Evolutionary conservation across 345 rosid species (phyloP).

Genomic region (Garcia nutans): DNA sequence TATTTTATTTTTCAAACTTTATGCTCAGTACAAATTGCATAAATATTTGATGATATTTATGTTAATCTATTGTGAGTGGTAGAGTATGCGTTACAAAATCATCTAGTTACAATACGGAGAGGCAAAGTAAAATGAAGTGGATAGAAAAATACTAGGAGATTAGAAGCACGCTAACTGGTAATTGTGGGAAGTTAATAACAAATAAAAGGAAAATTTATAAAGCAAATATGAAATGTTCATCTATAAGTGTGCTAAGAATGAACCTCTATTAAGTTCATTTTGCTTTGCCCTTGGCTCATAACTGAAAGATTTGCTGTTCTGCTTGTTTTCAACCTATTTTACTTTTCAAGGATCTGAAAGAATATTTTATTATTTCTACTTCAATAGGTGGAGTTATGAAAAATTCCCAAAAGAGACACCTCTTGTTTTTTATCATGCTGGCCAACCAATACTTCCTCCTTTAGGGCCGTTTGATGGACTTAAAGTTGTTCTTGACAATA

Average conservation of each 20-base stretch:
- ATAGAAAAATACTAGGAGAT: background rate
- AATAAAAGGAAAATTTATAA: background rate
- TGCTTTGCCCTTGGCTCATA: background rate
- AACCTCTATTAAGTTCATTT: background rate
- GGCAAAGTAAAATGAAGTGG: background rate
- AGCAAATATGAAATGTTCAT: background rate
- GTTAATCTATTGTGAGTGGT: background rate
- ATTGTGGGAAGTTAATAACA: background rate
- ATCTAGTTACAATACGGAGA: background rate
- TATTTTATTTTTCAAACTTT: too few species aligned
- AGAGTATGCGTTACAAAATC: background rate
- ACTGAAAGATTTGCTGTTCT: background rate
- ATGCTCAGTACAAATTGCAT: background rate
- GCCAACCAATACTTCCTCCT: conserved; percentile 67
- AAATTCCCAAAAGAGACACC: conserved; percentile 89
- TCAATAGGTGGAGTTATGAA: conserved; percentile 81
- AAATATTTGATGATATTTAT: background rate
- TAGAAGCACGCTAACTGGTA: background rate
- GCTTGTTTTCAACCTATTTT: background rate
- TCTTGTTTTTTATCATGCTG: conserved; percentile 69
- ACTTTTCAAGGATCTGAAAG: background rate
- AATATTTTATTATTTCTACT: conserved; percentile 11
- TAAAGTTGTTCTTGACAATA: conserved; percentile 68
- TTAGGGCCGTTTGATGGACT: conserved; percentile 68
- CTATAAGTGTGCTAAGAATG: background rate